A percentile compares a stretch with the other conserved stretches of the same genome.
These are phyloP conservation scores for Solanum piurae DNA, from an alignment of 257 asterid genomes.

Conservation along the genomic window DNA sequence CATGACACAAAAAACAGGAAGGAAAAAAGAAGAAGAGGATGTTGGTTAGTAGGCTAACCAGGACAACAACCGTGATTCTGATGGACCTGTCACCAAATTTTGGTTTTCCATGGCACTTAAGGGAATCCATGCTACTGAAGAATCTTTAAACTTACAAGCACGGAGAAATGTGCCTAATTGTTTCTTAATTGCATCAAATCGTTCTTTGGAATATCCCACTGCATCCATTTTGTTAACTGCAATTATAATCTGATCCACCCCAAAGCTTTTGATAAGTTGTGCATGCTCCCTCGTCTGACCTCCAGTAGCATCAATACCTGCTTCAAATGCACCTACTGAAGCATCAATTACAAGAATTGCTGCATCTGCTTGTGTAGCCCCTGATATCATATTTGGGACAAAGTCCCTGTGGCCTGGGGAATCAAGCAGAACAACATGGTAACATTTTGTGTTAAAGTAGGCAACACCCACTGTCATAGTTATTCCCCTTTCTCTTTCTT, in stretches of 20 bases:
- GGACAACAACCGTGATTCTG: constrained; percentile 43
- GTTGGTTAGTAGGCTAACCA: constrained; percentile 46
- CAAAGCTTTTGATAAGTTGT: constrained; percentile 87
- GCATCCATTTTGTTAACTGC: constrained; percentile 93
- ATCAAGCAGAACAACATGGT: constrained; percentile 81
- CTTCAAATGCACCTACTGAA: constrained; percentile 85
- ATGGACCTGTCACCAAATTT: constrained; percentile 55
- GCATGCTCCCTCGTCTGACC: constrained; percentile 98
- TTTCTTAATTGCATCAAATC: constrained; percentile 67
- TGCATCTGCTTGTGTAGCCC: constrained; percentile 99
- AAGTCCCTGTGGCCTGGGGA: constrained; percentile 98
- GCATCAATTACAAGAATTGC: constrained; percentile 91
- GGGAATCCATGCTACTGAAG: constrained; percentile 77
- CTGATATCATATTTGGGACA: constrained; percentile 98
- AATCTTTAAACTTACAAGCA: constrained; percentile 72
- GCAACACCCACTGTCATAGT: constrained; percentile 98
- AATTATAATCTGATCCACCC: constrained; percentile 83
- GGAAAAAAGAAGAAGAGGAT: not conserved
- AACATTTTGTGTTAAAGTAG: constrained; percentile 57
- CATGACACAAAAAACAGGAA: not conserved
- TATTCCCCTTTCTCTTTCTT: constrained; percentile 98
- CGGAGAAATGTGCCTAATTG: constrained; percentile 72
- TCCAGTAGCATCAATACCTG: constrained; percentile 69
- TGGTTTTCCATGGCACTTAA: constrained; percentile 91
- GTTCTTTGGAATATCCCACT: constrained; percentile 71